Base-by-base conservation (phyloP, 345 rosid species). In the Boechera divaricarpa region DNA sequence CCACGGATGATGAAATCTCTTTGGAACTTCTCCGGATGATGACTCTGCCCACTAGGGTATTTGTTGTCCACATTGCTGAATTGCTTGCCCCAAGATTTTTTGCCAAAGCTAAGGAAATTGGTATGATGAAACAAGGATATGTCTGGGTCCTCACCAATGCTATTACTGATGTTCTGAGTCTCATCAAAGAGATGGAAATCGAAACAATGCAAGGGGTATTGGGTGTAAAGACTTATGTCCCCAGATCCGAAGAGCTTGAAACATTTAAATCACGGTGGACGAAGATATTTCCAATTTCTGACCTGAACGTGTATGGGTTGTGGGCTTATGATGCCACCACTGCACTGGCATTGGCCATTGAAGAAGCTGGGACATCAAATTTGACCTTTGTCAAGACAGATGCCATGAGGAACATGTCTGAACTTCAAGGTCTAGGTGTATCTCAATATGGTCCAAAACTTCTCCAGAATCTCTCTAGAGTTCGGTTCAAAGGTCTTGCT, bases 31-130 rank as follows among this genome's bases (percentile, higher is more conserved):
- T 79, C 53, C 75, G 74, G 59, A 24, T 85, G 72, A 84, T 78
- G 86, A 72, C 80, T 2, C 69, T 69, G 82, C 83, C 77, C 8
- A 85, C 89, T 0, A 77, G 90, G 70, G 89, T 88, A 2, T 88
- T 88, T 39, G 70, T 86, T 0, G 82, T 88, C 24, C 90, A 86
- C 39, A 61, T 64, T 76, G 7, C 1, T 38, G 73, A 59, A 3
- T 13, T 54, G 42, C 81, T 83, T 5, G 87, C 84, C 33, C 29
- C 81, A 33, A 55, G 85, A 49, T 3, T 83, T 36, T 86, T 86
- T 9, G 31, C 61, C 35, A 82, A 74, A 68, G 91, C 88, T 0
- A 81, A 77, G 29, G 75, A 82, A 63, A 54, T 75, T 67, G 87
- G 88, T 12, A 53, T 88, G 83, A 79, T 88, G 87, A 48, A 49